These are phyloP conservation scores for Fusarium abutilonis DNA, from an alignment of 2,329 filamentous ascomycete species.

Conservation along the genomic window DNA sequence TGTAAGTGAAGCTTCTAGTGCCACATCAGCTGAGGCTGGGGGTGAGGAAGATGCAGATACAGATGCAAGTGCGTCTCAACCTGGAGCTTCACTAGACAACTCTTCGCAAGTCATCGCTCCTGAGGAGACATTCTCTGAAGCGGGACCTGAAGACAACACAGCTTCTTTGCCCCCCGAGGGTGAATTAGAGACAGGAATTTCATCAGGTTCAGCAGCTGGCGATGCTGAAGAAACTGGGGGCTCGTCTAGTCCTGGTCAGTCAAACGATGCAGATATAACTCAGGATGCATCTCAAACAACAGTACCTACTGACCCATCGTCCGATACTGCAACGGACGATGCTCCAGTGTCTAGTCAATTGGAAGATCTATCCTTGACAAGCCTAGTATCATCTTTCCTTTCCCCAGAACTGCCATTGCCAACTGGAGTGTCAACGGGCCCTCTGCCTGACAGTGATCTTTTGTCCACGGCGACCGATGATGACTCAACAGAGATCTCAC, in stretches of 20 bases:
- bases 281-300: not conserved
- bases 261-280: not conserved
- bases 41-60: not conserved
- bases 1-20: not conserved
- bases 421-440: not conserved
- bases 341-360: not conserved
- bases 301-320: not conserved
- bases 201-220: not conserved
- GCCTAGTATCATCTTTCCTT: not conserved
- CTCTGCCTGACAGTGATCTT: not conserved
- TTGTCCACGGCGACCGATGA: not conserved
- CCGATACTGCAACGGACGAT: not conserved
- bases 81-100: not conserved
- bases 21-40: not conserved
- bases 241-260: not conserved
- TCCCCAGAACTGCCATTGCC: constrained; percentile 3
- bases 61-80: not conserved
- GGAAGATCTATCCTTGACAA: not conserved
- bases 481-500: fast-evolving
- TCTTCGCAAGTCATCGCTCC: not conserved
- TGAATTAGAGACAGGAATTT: not conserved
- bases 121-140: not conserved
- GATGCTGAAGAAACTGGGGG: not conserved
- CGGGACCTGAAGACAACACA: not conserved
- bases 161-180: not conserved